Evolutionary conservation across 208 protist genomes (phyloP), one percentile per base, ranked within the genome.

Genomic region (Leishmania arabica): DNA sequence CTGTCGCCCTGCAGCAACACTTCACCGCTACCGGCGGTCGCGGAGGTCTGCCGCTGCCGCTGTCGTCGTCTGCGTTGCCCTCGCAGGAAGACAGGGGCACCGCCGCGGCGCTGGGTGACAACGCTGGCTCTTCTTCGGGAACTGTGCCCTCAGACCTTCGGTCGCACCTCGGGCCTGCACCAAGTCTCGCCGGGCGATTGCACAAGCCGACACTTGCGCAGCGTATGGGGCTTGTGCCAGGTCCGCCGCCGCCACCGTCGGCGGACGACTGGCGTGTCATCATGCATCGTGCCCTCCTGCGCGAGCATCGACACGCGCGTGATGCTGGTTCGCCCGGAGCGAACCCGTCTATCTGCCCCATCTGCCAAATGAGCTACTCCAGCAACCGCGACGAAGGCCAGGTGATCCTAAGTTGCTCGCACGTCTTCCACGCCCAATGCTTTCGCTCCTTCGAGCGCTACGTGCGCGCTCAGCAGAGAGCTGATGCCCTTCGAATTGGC

Each of bases 1-100:
- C 95, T 1, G 95, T 98, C 3, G 95, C 95, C 3, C 84, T 98
- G 15, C 95, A 98, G 83, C 86, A 96, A 78, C 95, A 98, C 86
- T 94, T 96, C 71, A 75, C 86, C 0, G 79, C 75, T 13, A 85
- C 86, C n/a, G 91, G 91, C 7, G 85, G 86, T 8, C 73, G 80
- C 24, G 62, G 85, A 24, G 79, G 82, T 6, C 71, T 79, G 51
- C 77, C 84, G 19, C 71, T 85, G 78, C 78, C 66, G 1, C 75
- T 56, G 4, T 27, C 47, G 40, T 17, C 74, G 56, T 60, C 74
- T 47, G 31, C n/a, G 51, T 47, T 31, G n/a, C 51, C 15, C 47
- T 45, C 34, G 21, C 51, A 17, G 4, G 51, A 62, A 45, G 19
- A 53, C 40, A 40, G 79, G 2, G 70, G 56, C 53, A 34, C 0